Evolutionary conservation across 257 asterid species (phyloP).

Genomic region (Nicotiana paniculata): DNA sequence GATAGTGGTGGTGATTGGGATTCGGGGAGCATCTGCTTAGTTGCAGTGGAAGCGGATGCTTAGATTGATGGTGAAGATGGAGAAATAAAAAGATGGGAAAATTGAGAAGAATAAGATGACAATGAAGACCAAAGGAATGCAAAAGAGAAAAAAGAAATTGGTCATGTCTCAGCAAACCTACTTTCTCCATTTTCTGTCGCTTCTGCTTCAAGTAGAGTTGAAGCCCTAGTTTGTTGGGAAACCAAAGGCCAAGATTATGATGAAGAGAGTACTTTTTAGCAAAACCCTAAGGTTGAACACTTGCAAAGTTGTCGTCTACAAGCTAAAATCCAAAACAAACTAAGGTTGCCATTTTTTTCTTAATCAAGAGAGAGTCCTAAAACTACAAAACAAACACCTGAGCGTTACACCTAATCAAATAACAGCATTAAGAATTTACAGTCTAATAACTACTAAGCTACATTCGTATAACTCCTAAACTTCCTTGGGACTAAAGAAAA

Average conservation of each 20-base stretch:
- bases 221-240: not conserved
- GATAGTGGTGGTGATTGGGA: not conserved
- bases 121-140: not conserved
- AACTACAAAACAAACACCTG: not conserved
- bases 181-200: not conserved
- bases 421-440: not conserved
- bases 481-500: not conserved
- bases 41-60: not conserved
- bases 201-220: not conserved
- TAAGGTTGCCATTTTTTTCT: not conserved
- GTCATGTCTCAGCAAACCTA: not conserved
- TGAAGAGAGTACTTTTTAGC: not conserved
- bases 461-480: not conserved
- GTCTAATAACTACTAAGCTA: not conserved
- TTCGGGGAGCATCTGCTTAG: not conserved
- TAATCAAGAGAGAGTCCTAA: not conserved
- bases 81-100: not conserved
- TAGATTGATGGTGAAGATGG: not conserved
- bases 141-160: not conserved
- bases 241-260: not conserved
- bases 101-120: not conserved
- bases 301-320: not conserved
- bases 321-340: too few species aligned
- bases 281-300: not conserved
- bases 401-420: not conserved